A percentile compares a stretch with the other conserved stretches of the same genome.
These are phyloP conservation scores for Diutina rugosa DNA, from an alignment of 1,139 yeast species.

Conservation along the genomic window DNA sequence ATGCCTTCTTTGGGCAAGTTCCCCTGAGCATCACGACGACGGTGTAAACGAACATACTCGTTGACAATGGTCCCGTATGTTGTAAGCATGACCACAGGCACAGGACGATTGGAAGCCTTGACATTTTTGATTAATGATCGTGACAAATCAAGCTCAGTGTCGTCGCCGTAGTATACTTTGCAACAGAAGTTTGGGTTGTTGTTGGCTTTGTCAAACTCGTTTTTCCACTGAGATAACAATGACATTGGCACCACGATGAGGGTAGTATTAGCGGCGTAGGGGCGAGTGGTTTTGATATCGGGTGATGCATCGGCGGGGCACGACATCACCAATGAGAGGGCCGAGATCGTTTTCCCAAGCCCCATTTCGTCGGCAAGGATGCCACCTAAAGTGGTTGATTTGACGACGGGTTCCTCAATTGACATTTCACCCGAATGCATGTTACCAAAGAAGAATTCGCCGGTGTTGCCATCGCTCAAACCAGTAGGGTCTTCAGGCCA, in stretches of 20 bases:
- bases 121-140: background rate
- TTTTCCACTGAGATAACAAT: conserved; percentile 79
- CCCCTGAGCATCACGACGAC: conserved; percentile 16
- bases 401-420: conserved; percentile 48
- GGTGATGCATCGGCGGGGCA: conserved; percentile 25
- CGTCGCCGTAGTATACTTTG: conserved; percentile 65
- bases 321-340: conserved; percentile 59
- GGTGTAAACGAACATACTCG: conserved; percentile 42
- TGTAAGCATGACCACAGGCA: conserved; percentile 71
- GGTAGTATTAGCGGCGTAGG: conserved; percentile 61
- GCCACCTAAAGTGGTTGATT: conserved; percentile 60
- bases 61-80: conserved; percentile 81
- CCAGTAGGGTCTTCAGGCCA: conserved; percentile 41
- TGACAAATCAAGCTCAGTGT: conserved; percentile 31
- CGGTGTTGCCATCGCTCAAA: conserved; percentile 2
- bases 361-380: conserved; percentile 98
- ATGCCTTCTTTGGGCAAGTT: conserved; percentile 36
- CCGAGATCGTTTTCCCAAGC: conserved; percentile 81
- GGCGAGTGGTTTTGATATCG: conserved; percentile 1
- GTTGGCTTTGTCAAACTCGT: conserved; percentile 56
- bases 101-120: conserved; percentile 8
- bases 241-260: conserved; percentile 88
- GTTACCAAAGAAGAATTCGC: conserved; percentile 55
- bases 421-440: conserved; percentile 76
- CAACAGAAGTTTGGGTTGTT: conserved; percentile 29